Evolutionary conservation across 1,284 basidiomycete genomes (phyloP), one percentile per base, ranked within the genome.

Genomic region (Schizopora paradoxa): DNA sequence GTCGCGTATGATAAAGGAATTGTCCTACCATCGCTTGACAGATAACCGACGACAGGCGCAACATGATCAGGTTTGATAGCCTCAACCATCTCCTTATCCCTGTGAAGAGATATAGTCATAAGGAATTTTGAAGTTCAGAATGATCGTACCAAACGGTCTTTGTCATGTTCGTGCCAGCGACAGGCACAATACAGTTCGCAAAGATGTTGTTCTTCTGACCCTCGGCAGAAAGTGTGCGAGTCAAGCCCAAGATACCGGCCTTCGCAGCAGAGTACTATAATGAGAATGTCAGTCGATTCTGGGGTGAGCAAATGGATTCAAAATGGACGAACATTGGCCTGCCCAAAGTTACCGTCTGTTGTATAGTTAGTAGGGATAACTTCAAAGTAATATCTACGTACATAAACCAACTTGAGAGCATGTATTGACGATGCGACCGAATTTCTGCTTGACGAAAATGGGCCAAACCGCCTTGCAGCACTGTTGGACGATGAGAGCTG

Each of bases 401-500:
- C 86, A 93, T 50, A 97, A 84, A 52, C 94, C 95, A 46, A 94
- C 91, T 62, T 87, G 84, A 4, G 94, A 98, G 48, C 85, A 82
- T 22, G 94, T 98, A 43, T 91, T 96, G 48, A 99, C 77, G 60
- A 99, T 95, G 48, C 96, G 84, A 26, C 96, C 95, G 62, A 87
- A 98, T 68, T 93, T 94, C 64, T 99, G 96, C 69, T 95, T 88
- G 66, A 89, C 85, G 77, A 99, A 97, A 60, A 92, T 74, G 3
- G 95, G 93, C 96, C 94, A 99, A 28, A 91, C 89, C 10, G 95
- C 95, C 63, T 96, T 91, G n/a, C n/a, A 47, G 82, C 86, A 58
- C 88, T 91, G 84, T 89, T 50, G 34, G 36, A 50, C 29, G 48
- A 46, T 13, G 43, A n/a, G n/a, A 43, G 25, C 48, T 50, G 31